Percentiles rank a stretch among this genome's conserved stretches.
Conservation (phyloP, 148 eudicot genomes). For the Fallopia convolvulus region DNA sequence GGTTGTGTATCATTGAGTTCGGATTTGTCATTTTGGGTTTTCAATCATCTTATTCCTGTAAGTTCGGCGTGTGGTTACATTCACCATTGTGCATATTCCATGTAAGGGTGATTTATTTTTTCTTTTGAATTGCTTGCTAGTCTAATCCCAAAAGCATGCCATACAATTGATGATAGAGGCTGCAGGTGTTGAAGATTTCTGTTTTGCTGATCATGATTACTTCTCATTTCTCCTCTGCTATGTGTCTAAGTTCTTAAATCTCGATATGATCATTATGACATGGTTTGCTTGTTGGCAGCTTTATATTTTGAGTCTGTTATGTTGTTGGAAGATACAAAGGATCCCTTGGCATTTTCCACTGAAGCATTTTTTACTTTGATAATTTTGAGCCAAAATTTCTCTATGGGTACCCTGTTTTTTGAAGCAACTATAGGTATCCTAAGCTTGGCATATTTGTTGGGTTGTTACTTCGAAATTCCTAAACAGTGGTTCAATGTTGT, state of each 20-base stretch:
- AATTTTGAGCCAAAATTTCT: neutral
- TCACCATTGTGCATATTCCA: neutral
- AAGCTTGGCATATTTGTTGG: neutral
- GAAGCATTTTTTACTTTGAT: neutral
- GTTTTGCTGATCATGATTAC: neutral
- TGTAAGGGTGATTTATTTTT: neutral
- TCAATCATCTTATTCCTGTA: neutral
- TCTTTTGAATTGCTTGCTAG: neutral
- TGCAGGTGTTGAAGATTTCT: neutral
- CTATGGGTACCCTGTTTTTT: neutral
- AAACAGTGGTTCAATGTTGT: neutral
- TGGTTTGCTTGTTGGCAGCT: neutral
- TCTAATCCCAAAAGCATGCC: neutral
- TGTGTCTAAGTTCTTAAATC: neutral
- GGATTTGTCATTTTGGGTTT: neutral
- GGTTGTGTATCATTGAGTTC: neutral
- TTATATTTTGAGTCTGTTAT: neutral
- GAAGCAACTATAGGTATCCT: neutral
- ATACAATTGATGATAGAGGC: neutral
- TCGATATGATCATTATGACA: neutral
- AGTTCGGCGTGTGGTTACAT: neutral
- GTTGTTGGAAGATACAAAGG: neutral
- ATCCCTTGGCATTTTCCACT: neutral
- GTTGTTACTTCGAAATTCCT: neutral
- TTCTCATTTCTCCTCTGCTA: neutral